Evolutionary conservation across 148 eudicot species (phyloP), one percentile per base, ranked within the genome.

Genomic region (Amaranthus hypochondriacus): DNA sequence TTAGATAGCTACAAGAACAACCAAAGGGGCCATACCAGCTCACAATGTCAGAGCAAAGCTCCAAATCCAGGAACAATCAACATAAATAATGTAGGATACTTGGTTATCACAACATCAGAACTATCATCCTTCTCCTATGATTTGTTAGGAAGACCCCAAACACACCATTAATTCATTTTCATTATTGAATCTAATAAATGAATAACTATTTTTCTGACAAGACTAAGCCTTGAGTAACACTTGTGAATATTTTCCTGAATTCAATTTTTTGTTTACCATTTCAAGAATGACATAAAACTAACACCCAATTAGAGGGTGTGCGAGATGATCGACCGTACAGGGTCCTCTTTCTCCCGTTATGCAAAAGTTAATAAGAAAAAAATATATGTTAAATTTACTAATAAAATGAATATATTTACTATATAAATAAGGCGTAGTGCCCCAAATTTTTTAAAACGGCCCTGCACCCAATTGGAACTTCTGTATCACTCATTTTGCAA

Each of bases 11-110:
- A 42, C 49, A 66, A 75, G 62, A 66, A 51, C 56, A n/a, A 75
- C 5, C 63, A 11, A 71, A 57, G 77, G 79, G 78, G 15, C 79
- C 82, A 79, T 3, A 49, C 68, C 72, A 75, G 75, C 72, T 70
- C 47, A 79, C 42, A 56, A 56, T 79, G 75, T 70, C 82, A 70
- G 71, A 18, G 14, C 72, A 70, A 68, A 60, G 46, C 73, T 47
- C 44, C 74, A 62, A 57, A 60, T 42, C 15, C 14, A 53, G 77
- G 69, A 80, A 80, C 76, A 75, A 75, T 79, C 78, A 71, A 79
- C 79, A 71, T 71, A 57, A 70, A 75, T 74, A 39, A 18, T 63
- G 67, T 70, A 69, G 49, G 49, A 49, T 55, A 56, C 42, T 18
- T 28, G 21, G 62, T 53, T 12, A 62, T 57, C 66, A 51, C 56